phyloP scores from a whole-genome alignment of 1,284 basidiomycete genomes.

The Moniliophthora roreri region DNA sequence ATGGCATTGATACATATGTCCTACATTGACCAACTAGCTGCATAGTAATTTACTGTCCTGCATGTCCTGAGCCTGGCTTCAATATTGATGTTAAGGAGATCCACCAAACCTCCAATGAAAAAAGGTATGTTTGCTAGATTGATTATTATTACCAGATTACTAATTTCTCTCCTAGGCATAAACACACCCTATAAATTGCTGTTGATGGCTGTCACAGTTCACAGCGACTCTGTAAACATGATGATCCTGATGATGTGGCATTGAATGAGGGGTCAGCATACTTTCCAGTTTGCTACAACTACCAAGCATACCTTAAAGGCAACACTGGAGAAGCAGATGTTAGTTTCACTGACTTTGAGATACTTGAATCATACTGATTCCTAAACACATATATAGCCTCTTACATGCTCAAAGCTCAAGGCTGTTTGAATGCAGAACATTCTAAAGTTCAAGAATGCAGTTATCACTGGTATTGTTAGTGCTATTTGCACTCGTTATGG shows the following conservation, averaged over 20 bases:
- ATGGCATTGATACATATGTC: conserved; percentile 22
- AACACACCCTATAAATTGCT: conserved; percentile 19
- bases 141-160: conserved; percentile 1
- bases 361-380: too few species aligned
- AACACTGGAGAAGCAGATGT: neutral
- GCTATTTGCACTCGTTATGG: conserved; percentile 26
- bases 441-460: conserved; percentile 26
- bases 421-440: conserved; percentile 25
- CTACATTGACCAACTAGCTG: conserved; percentile 16
- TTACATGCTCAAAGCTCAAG: conserved; percentile 23
- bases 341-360: neutral
- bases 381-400: conserved; percentile 17
- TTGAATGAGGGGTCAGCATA: conserved; percentile 24
- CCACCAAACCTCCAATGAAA: conserved; percentile 5
- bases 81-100: conserved; percentile 23
- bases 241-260: conserved; percentile 28
- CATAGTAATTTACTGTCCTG: conserved; percentile 25
- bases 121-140: conserved; percentile 13
- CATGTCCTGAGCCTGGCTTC: conserved; percentile 28
- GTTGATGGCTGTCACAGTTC: conserved; percentile 28
- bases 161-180: conserved; percentile 16
- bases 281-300: conserved; percentile 13
- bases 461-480: conserved; percentile 25
- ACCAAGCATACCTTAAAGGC: neutral
- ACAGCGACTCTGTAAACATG: conserved; percentile 23